Evolutionary conservation across 768 basidiomycete species (phyloP), one percentile per base, ranked within the genome.

Genomic region (Mycena kentingensis): DNA sequence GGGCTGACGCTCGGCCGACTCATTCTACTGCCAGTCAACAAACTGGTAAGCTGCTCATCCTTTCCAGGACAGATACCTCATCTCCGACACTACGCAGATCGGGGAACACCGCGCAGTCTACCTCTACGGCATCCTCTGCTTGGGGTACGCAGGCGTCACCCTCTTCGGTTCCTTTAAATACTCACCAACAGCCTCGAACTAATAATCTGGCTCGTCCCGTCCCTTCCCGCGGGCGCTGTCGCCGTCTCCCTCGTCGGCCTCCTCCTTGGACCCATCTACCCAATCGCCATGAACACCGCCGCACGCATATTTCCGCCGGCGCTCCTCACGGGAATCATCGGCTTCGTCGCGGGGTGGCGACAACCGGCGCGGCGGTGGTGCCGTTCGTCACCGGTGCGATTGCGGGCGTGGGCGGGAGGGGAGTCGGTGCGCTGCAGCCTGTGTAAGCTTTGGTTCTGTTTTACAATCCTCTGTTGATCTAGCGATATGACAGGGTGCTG

Each of bases 221-320:
- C 70, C 18, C 62, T 82, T 25, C 66, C 80, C n/a, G 77, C 73
- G 6, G 72, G 72, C 51, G 81, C 74, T 1, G 67, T 82, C 8
- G 74, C 77, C 0, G 67, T 82, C 46, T 68, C 76, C 2, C 46
- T 80, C 28, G 63, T 79, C 16, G 83, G 82, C 19, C n/a, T 81
- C 11, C 55, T 81, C 34, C 63, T 83, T 34, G 83, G 81, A 1
- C 81, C 80, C 10, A 73, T 82, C 65, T 82, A 78, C 60, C 79
- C 78, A 3, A 71, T 80, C 31, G 66, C 77, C 16, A 76, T 86
- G 73, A 80, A 78, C 62, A 73, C 81, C 19, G 66, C 77, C 4
- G 68, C 75, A 19, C 70, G 75, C 4, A 68, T 85, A 36, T 60
- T 88, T 15, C 86, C 86, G 12, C 68, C 68, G 5, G 79, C 79